Base-by-base conservation (phyloP, 2,329 filamentous ascomycete genomes). In the Epichloe gansuensis region DNA sequence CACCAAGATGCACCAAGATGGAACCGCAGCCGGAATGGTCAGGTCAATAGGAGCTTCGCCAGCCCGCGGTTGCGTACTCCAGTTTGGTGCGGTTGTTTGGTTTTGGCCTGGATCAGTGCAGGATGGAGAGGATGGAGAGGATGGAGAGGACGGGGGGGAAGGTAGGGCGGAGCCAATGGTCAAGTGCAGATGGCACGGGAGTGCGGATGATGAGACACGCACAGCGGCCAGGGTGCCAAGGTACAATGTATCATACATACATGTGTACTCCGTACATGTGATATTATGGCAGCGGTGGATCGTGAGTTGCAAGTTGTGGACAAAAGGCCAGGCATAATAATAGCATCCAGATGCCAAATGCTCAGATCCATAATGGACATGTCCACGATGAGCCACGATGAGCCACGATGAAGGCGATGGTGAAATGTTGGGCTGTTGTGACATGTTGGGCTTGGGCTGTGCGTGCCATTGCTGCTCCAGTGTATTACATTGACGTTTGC, bases 101-200 rank as follows among this genome's bases (percentile, higher is more conserved):
- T 49, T 25, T 48, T 48, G 46, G 34, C 49, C n/a, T 23, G 12
- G 8, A 21, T 21, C 2, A 2, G 17, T 21, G 17, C 17, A 21
- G 17, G 17, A 21, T 45, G 43, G 25, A 43, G 12, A 35, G 8
- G 39, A 40, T n/a, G 21, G 21, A 43, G 42, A 21, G 17, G 17
- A 21, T 21, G 17, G 17, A 21, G 17, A 21, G 17, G 17, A 21
- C 17, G 17, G 17, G 17, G 17, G 40, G 23, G 15, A 42, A 41
- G 23, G 25, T 13, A 34, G 21, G 51, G 43, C 47, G 47, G 51
- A 47, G 47, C 47, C 47, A 50, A 50, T 43, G 43, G 43, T 47
- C 15, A 43, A 35, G 38, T n/a, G 34, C 40, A 31, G 43, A 25
- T 44, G 42, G 34, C 40, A 47, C 31, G 42, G 51, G 23, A 41